Evolutionary conservation across 371 early-diverging fungal genomes (phyloP).

Genomic region (Syncephalastrum sp.): DNA sequence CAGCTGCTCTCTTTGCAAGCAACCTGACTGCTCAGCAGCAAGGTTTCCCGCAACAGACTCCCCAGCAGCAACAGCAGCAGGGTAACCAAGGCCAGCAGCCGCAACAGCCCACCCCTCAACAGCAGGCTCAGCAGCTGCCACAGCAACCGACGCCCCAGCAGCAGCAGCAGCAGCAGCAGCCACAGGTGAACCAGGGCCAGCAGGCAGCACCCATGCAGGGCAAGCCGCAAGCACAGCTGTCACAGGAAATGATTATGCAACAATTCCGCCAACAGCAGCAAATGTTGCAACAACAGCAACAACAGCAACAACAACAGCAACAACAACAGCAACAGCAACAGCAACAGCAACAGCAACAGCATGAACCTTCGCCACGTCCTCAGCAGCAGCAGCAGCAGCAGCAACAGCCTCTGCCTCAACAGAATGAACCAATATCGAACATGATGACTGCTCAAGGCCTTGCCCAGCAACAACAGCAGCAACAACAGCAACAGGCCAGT

Average conservation of each 20-base stretch:
- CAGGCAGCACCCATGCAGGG: conserved; percentile 2
- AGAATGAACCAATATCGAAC: neutral
- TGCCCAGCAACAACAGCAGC: conserved; percentile 15
- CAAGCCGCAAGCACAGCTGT: neutral
- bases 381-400: conserved; percentile 20
- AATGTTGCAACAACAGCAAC: conserved; percentile 21
- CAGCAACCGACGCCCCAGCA: conserved; percentile 14
- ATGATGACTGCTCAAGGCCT: neutral
- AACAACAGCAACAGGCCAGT: conserved; percentile 14
- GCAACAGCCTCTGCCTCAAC: conserved; percentile 16
- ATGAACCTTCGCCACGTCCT: neutral
- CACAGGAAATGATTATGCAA: conserved; percentile 13
- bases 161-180: conserved; percentile 9
- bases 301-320: conserved; percentile 19
- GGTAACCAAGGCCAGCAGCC: conserved; percentile 10
- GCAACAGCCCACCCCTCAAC: conserved; percentile 10
- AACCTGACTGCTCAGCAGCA: conserved; percentile 15
- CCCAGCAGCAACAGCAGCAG: conserved; percentile 13
- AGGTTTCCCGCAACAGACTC: conserved; percentile 3
- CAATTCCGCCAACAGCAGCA: conserved; percentile 23
- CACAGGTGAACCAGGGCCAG: conserved; percentile 6
- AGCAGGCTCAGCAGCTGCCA: conserved; percentile 8
- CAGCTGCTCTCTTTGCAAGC: conserved; percentile 17
- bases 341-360: conserved; percentile 26
- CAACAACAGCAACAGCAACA: conserved; percentile 26